A percentile compares a stretch with the other conserved stretches of the same genome.
These are phyloP conservation scores for Echeveria elegans DNA, from an alignment of 164 flowering plant species.

Conservation along the genomic window DNA sequence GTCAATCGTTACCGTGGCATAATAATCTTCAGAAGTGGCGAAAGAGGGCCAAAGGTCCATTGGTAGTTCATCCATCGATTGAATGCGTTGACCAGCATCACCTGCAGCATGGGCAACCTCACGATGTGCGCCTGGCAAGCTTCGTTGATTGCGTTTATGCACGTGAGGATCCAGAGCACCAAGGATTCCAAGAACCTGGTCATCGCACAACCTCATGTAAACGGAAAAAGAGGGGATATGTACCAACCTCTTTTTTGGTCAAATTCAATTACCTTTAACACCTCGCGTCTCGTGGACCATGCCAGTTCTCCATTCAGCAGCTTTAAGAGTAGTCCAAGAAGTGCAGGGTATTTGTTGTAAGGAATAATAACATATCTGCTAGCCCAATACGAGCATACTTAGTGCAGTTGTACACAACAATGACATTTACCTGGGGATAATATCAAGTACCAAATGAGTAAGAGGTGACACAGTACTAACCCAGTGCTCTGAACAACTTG, in stretches of 20 bases:
- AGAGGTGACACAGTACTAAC: slow-evolving; percentile 22
- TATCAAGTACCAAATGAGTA: neutral
- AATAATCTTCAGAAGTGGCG: slow-evolving; percentile 94
- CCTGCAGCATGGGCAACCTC: slow-evolving; percentile 64
- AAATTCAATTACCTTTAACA: slow-evolving; percentile 54
- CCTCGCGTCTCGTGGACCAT: slow-evolving; percentile 98
- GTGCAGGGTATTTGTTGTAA: slow-evolving; percentile 72
- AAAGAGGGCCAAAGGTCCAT: slow-evolving; percentile 91
- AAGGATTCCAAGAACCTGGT: slow-evolving; percentile 92
- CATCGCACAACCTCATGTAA: slow-evolving; percentile 12
- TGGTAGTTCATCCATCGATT: slow-evolving; percentile 78
- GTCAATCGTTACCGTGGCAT: slow-evolving; percentile 56
- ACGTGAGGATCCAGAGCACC: slow-evolving; percentile 97
- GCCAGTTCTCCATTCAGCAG: slow-evolving; percentile 89
- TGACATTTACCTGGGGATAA: neutral
- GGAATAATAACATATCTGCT: slow-evolving; percentile 94
- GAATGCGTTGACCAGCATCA: slow-evolving; percentile 84
- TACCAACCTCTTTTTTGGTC: slow-evolving; percentile 8
- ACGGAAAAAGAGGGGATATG: neutral
- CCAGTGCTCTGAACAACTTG: slow-evolving; percentile 99
- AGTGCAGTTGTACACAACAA: neutral
- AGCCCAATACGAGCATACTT: neutral
- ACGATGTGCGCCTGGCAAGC: slow-evolving; percentile 73
- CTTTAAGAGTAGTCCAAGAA: slow-evolving; percentile 85
- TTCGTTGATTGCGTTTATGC: slow-evolving; percentile 79